Evolutionary conservation across 1,284 basidiomycete genomes (phyloP).

Genomic region (Boletellus deceptivus): DNA sequence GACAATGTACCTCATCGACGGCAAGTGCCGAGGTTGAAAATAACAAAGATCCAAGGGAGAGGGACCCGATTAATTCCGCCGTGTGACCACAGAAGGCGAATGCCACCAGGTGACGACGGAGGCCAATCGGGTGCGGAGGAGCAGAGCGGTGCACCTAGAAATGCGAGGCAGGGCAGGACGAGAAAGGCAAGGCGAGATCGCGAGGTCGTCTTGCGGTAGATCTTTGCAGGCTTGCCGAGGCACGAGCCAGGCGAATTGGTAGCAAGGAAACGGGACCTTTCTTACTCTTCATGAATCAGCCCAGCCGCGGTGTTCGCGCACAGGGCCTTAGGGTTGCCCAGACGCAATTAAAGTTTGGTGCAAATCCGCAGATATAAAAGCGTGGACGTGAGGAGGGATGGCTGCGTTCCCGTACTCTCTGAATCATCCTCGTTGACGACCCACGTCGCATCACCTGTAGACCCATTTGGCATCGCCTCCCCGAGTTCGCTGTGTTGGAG

Average conservation of each 20-base stretch:
- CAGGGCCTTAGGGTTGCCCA: conserved; percentile 19
- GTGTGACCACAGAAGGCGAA: conserved; percentile 27
- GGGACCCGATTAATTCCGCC: conserved; percentile 30
- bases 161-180: conserved; percentile 29
- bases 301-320: conserved; percentile 30
- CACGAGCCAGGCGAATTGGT: conserved; percentile 29
- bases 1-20: conserved; percentile 35
- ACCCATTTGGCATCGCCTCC: conserved; percentile 9
- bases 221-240: conserved; percentile 33
- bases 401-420: conserved; percentile 15
- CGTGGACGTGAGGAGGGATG: conserved; percentile 7
- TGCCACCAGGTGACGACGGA: conserved; percentile 30
- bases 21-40: conserved; percentile 30
- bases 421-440: conserved; percentile 3
- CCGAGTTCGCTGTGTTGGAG: conserved; percentile 10
- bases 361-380: conserved; percentile 32
- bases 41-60: conserved; percentile 25
- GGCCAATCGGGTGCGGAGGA: conserved; percentile 29
- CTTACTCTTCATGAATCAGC: conserved; percentile 28
- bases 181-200: conserved; percentile 33
- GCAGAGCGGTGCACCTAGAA: conserved; percentile 39
- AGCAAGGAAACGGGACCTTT: conserved; percentile 29
- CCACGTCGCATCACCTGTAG: too few relatives aligned
- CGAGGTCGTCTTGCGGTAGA: conserved; percentile 16
- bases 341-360: conserved; percentile 33